Evolutionary conservation across 2,329 filamentous ascomycete species (phyloP), one percentile per base, ranked within the genome.

Genomic region (Huntiella bhutanensis): DNA sequence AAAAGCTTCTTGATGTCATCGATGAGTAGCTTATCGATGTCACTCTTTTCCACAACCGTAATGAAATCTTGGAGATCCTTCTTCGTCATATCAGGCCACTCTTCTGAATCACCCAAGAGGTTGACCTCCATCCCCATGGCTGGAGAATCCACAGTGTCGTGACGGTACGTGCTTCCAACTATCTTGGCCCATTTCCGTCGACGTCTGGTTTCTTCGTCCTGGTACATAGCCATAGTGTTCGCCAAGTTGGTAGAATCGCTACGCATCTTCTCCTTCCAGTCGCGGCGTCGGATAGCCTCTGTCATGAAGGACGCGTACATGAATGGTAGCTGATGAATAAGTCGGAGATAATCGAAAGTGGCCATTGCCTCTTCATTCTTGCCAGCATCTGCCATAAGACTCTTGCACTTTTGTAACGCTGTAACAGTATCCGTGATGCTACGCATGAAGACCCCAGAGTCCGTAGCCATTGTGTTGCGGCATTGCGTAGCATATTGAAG

Each of bases 201-300:
- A 44, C 91, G 71, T 55, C 88, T 86, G 43, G 83, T 74, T 59
- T 98, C 91, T 60, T 96, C 91, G 51, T 95, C 87, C 56, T 91
- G 84, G 52, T 92, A 88, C 1, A 83, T 67, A 1, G 86, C 84
- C 71, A 96, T 84, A 57, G 96, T 88, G 58, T 96, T 92, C 19
- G 86, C 85, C 19, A 98, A 65, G 0, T 81, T 84, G 2, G 82
- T 78, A 1, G 88, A 91, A 55, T 96, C 91, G 2, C 75, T 72
- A 57, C 81, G 84, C 60, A 96, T 80, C 61, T 93, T 94, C 45
- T 93, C 84, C 10, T 75, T 76, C 87, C 91, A 98, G 62, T 95
- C 87, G 33, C 78, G 78, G 16, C 91, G 78, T 48, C 83, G 75
- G 36, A 95, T 75, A 12, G 85, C 81, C 61, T 98, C 91, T 3